Conservation (phyloP, 1,284 basidiomycete species). For the Cystobasidiaceae sp. region DNA sequence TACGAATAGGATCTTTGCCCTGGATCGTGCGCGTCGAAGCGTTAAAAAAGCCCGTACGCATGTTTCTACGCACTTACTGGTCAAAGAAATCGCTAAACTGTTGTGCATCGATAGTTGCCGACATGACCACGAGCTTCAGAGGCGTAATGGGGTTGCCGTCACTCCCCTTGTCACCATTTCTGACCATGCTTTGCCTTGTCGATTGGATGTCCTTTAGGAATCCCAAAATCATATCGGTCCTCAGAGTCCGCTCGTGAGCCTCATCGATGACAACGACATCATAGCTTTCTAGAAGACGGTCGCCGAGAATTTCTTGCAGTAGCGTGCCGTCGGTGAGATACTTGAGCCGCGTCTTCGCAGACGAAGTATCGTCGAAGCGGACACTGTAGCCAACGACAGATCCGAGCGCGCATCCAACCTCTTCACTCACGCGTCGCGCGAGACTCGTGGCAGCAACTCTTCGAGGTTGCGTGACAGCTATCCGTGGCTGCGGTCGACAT, state of each 20-base stretch:
- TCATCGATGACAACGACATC: slow-evolving; percentile 91
- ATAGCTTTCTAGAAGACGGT: slow-evolving; percentile 72
- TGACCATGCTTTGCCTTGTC: slow-evolving; percentile 51
- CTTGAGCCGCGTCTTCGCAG: slow-evolving; percentile 70
- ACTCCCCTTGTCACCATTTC: slow-evolving; percentile 46
- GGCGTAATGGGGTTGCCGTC: slow-evolving; percentile 28
- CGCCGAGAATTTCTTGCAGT: slow-evolving; percentile 77
- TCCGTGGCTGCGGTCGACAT: slow-evolving; percentile 57
- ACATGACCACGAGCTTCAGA: slow-evolving; percentile 93
- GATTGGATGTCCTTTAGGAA: slow-evolving; percentile 62
- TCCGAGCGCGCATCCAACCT: slow-evolving; percentile 68
- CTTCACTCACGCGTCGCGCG: slow-evolving; percentile 78
- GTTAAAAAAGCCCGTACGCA: too few relatives aligned
- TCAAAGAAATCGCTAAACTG: slow-evolving; percentile 86
- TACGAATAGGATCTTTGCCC: slow-evolving; percentile 80
- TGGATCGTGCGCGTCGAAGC: slow-evolving; percentile 47
- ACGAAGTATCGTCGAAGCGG: slow-evolving; percentile 84
- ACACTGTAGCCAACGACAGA: slow-evolving; percentile 85
- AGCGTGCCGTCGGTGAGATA: slow-evolving; percentile 97
- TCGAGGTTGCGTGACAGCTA: slow-evolving; percentile 88
- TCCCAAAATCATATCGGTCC: slow-evolving; percentile 90
- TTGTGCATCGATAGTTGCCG: slow-evolving; percentile 90
- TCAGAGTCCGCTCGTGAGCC: slow-evolving; percentile 90
- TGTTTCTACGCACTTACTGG: slow-evolving; percentile 54
- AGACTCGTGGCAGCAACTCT: slow-evolving; percentile 90